These are phyloP conservation scores for Amphichorda felina DNA, from an alignment of 2,329 filamentous ascomycete species.

Conservation along the genomic window DNA sequence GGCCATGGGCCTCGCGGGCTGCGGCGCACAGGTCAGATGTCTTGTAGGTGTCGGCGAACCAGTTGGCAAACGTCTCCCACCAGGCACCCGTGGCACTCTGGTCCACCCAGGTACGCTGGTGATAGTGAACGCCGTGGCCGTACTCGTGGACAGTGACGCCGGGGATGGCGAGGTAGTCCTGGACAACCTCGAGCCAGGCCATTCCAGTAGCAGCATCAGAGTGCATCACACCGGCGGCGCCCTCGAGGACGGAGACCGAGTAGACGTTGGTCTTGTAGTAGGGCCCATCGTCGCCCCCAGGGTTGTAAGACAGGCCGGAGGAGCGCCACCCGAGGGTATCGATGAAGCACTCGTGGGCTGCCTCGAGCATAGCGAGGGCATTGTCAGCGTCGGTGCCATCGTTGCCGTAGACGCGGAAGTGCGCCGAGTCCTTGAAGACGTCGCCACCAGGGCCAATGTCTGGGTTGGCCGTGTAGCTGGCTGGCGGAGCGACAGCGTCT, in stretches of 20 bases:
- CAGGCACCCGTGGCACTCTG: slow-evolving; percentile 33
- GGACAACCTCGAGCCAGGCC: slow-evolving; percentile 29
- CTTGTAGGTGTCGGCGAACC: slow-evolving; percentile 34
- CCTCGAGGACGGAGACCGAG: slow-evolving; percentile 19
- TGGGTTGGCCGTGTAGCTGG: too few species aligned
- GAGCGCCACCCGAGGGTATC: slow-evolving; percentile 24
- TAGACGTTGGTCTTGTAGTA: slow-evolving; percentile 36
- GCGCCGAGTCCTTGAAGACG: slow-evolving; percentile 18
- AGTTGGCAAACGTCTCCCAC: slow-evolving; percentile 40
- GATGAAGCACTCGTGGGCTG: slow-evolving; percentile 28
- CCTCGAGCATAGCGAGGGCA: slow-evolving; percentile 29
- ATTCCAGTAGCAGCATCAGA: slow-evolving; percentile 25
- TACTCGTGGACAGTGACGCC: slow-evolving; percentile 36
- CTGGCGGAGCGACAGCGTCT: too few species aligned
- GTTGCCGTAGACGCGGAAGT: slow-evolving; percentile 26
- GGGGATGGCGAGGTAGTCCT: slow-evolving; percentile 22
- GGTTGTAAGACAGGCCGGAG: slow-evolving; percentile 22
- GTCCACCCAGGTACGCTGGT: slow-evolving; percentile 28
- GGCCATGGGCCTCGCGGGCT: slow-evolving; percentile 21
- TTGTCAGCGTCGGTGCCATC: slow-evolving; percentile 8
- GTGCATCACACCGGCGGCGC: slow-evolving; percentile 29
- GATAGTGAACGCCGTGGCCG: slow-evolving; percentile 34
- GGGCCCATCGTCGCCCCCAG: slow-evolving; percentile 20
- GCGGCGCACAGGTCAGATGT: slow-evolving; percentile 29
- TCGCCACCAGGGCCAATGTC: slow-evolving; percentile 19